A percentile compares a stretch with the other conserved stretches of the same genome.
These are phyloP conservation scores for Zymoseptoria passerinii DNA, from an alignment of 2,329 filamentous ascomycete species.

Conservation along the genomic window DNA sequence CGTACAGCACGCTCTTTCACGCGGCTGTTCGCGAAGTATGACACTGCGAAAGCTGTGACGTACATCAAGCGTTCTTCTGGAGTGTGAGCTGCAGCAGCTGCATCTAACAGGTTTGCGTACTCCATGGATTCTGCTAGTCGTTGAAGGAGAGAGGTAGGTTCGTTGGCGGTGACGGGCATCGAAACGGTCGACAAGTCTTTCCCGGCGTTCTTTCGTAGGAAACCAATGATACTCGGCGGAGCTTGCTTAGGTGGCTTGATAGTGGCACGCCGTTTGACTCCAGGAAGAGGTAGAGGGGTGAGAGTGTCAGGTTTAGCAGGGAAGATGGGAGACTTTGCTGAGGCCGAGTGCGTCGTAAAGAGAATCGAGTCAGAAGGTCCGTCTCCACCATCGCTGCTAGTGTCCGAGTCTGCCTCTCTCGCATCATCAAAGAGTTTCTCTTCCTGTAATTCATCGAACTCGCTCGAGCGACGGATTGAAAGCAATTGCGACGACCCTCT, in stretches of 20 bases:
- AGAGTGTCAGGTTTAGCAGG: slow-evolving; percentile 69
- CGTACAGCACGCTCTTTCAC: slow-evolving; percentile 86
- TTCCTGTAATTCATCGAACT: slow-evolving; percentile 56
- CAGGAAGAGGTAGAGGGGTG: slow-evolving; percentile 63
- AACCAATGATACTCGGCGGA: slow-evolving; percentile 86
- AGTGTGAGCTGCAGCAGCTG: slow-evolving; percentile 47
- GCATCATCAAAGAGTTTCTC: slow-evolving; percentile 41
- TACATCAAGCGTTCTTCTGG: slow-evolving; percentile 68
- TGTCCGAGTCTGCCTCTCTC: slow-evolving; percentile 51
- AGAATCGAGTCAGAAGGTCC: slow-evolving; percentile 21
- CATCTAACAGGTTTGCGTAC: slow-evolving; percentile 76
- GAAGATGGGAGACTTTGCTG: slow-evolving; percentile 46
- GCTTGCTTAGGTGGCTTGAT: slow-evolving; percentile 66
- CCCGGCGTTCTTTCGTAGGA: slow-evolving; percentile 93
- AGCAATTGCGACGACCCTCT: slow-evolving; percentile 54
- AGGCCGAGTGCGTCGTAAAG: slow-evolving; percentile 13
- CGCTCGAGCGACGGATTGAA: slow-evolving; percentile 64
- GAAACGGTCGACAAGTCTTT: slow-evolving; percentile 95
- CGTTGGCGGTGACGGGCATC: slow-evolving; percentile 95
- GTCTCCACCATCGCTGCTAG: slow-evolving; percentile 51
- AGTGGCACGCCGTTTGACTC: slow-evolving; percentile 58
- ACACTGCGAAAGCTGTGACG: slow-evolving; percentile 84
- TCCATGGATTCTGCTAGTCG: slow-evolving; percentile 84
- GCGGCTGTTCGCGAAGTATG: slow-evolving; percentile 70
- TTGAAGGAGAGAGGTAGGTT: slow-evolving; percentile 81